These are phyloP conservation scores for Xylaria flabelliformis DNA, from an alignment of 495 filamentous ascomycete species.

Conservation along the genomic window DNA sequence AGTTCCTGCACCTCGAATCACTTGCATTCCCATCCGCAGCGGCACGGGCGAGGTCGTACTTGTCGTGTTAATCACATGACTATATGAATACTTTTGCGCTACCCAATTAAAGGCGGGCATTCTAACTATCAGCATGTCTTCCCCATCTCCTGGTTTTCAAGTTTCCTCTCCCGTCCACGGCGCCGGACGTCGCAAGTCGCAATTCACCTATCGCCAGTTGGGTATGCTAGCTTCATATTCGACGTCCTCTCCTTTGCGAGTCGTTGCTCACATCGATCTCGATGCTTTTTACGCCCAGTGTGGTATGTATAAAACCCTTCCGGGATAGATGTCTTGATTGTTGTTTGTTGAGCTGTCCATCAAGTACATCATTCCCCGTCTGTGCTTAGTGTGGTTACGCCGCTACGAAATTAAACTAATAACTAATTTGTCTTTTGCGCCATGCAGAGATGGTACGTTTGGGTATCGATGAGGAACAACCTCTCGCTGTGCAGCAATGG, in stretches of 20 bases:
- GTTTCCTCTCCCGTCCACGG: slow-evolving; percentile 48
- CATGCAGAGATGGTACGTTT: slow-evolving; percentile 63
- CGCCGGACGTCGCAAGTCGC: slow-evolving; percentile 61
- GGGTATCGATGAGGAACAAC: slow-evolving; percentile 71
- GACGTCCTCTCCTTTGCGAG: slow-evolving; percentile 77
- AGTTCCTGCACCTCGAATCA: slow-evolving; percentile 4
- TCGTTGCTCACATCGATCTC: slow-evolving; percentile 91
- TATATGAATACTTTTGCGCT: background rate
- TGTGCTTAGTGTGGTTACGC: background rate
- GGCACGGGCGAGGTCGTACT: background rate
- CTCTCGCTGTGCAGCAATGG: slow-evolving; percentile 92
- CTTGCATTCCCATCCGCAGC: background rate
- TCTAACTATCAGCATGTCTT: slow-evolving; percentile 35
- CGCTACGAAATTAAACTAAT: background rate
- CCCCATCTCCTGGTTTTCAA: slow-evolving; percentile 40
- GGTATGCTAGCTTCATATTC: slow-evolving; percentile 73
- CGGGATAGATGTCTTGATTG: background rate
- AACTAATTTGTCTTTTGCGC: background rate
- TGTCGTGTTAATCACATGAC: slow-evolving; percentile 19
- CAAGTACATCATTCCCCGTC: background rate
- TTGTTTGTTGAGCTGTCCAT: background rate
- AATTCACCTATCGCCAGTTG: slow-evolving; percentile 85
- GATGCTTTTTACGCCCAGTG: slow-evolving; percentile 99
- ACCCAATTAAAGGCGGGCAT: slow-evolving; percentile 13
- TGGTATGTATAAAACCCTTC: slow-evolving; percentile 62